Evolutionary conservation across 2,329 filamentous ascomycete genomes (phyloP), one percentile per base, ranked within the genome.

Genomic region (Clonostachys sp.): DNA sequence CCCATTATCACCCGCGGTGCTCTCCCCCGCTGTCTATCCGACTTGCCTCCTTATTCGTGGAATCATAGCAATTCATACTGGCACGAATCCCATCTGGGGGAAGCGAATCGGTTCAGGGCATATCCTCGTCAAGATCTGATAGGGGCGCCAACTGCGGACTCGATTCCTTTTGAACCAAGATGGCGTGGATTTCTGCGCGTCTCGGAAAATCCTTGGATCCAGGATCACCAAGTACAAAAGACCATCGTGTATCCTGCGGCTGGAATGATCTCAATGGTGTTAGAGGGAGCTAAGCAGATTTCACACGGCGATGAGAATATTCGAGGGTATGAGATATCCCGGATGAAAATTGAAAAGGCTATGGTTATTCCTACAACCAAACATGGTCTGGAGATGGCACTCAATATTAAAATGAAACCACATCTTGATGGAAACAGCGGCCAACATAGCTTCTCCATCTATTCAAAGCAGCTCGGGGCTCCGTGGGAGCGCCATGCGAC

Each of bases 21-120:
- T 7, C 39, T 45, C 12, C 47, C 56, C n/a, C 62, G 61, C 46
- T 68, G 68, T 17, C 59, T 80, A 4, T 54, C 63, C 2, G 68
- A 73, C 48, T 57, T 81, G 34, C 78, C 78, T 3, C 64, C 68
- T 1, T 81, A 81, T 50, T 68, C 73, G 3, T 81, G 78, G 77
- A 77, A 80, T 33, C 77, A 80, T 49, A 59, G 63, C 24, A 74
- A 68, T 24, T 61, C 57, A 2, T 78, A 79, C 55, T 81, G 78
- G 77, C 69, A 76, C 50, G 77, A 81, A 49, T 73, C 73, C 2
- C 70, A 74, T 39, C 55, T 75, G 3, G 72, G 71, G 17, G 55
- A 59, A 13, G 63, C 69, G 12, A 68, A 68, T 42, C 68, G 75
- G 4, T 69, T 73, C 48, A 65, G 74, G 13, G 60, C 67, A 24